phyloP scores from a whole-genome alignment of 2,329 filamentous ascomycete species.

The Cercospora janseana region DNA sequence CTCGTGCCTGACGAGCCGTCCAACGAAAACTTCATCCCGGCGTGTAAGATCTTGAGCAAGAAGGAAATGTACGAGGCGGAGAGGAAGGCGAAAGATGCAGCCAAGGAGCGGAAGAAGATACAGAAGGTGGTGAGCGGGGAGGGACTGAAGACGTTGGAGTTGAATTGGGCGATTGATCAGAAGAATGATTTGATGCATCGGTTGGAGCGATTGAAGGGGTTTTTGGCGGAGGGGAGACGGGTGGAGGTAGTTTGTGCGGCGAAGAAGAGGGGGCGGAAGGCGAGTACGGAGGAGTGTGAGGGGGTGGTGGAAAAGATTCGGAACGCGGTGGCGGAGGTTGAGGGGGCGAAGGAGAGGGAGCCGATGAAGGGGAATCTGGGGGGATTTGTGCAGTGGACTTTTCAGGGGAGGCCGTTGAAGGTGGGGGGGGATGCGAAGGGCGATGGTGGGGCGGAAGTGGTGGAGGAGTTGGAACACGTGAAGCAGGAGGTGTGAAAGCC shows the following conservation, averaged over 20 bases:
- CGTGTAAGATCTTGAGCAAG: conserved; percentile 70
- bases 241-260: conserved; percentile 72
- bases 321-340: conserved; percentile 45
- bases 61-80: conserved; percentile 49
- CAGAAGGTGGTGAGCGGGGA: conserved; percentile 41
- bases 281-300: conserved; percentile 60
- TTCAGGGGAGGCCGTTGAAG: conserved; percentile 41
- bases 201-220: conserved; percentile 64
- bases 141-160: conserved; percentile 72
- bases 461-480: neutral
- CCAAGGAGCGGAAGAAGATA: conserved; percentile 48
- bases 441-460: neutral
- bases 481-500: too few relatives aligned
- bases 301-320: conserved; percentile 55
- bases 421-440: neutral
- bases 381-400: conserved; percentile 45
- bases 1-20: conserved; percentile 38
- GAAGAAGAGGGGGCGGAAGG: conserved; percentile 62
- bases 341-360: conserved; percentile 49
- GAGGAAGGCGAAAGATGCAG: conserved; percentile 42
- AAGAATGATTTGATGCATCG: conserved; percentile 70
- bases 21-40: conserved; percentile 51
- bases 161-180: conserved; percentile 81
- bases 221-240: conserved; percentile 69
- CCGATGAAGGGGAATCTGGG: conserved; percentile 48